Percentiles rank a stretch among this genome's conserved stretches.
Evolutionary conservation across 164 flowering plant genomes (phyloP).

Genomic region (Magnolia sinica): DNA sequence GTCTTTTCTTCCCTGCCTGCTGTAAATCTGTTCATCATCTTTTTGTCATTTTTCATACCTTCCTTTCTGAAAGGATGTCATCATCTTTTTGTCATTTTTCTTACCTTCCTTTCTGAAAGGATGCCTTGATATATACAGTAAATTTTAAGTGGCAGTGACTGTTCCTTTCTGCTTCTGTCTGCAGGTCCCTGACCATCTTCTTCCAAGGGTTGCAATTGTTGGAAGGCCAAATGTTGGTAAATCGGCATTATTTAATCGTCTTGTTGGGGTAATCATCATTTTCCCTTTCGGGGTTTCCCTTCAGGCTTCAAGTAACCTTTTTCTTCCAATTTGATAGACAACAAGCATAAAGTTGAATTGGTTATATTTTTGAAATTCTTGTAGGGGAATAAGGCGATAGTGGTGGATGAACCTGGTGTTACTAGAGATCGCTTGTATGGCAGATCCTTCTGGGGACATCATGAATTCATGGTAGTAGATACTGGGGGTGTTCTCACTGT

Average conservation of each 20-base stretch:
- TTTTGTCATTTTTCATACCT: too few species aligned
- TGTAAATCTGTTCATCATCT: not conserved
- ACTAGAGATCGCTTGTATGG: slow-evolving; percentile 98
- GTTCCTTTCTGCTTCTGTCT: slow-evolving; percentile 11
- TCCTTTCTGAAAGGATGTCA: too few species aligned
- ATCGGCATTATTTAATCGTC: slow-evolving; percentile 95
- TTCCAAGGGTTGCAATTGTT: slow-evolving; percentile 83
- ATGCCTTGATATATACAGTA: not conserved
- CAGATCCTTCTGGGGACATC: slow-evolving; percentile 87
- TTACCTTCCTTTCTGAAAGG: not conserved
- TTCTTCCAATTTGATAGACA: not conserved
- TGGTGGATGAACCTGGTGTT: slow-evolving; percentile 98
- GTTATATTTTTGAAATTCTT: slow-evolving; percentile 2
- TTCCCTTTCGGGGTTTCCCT: not conserved
- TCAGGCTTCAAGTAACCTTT: not conserved
- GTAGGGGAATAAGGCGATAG: slow-evolving; percentile 89
- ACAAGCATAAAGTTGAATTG: not conserved
- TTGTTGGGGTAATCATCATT: slow-evolving; percentile 71
- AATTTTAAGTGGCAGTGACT: not conserved
- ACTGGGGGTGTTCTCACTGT: slow-evolving; percentile 92
- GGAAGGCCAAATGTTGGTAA: slow-evolving; percentile 99
- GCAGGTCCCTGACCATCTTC: slow-evolving; percentile 90
- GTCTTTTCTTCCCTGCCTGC: not conserved
- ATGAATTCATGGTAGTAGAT: slow-evolving; percentile 91
- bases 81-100: too few species aligned